phyloP scores from a whole-genome alignment of 2,329 filamentous ascomycete genomes.

The Penicillium sp. region DNA sequence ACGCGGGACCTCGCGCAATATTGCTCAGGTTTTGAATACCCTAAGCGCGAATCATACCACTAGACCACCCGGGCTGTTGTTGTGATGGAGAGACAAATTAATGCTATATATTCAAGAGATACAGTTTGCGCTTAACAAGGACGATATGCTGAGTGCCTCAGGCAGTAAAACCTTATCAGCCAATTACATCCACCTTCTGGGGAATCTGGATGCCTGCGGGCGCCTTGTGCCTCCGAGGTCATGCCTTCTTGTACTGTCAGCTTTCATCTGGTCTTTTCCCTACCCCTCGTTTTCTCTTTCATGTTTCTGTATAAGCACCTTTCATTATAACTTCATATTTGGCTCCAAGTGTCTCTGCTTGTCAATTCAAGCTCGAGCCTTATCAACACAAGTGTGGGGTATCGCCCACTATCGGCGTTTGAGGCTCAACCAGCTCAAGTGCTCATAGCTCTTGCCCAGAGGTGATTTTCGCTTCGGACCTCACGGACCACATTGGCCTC shows the following conservation, averaged over 20 bases:
- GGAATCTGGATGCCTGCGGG: conserved; percentile 31
- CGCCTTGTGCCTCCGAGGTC: conserved; percentile 2
- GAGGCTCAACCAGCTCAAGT: conserved; percentile 7
- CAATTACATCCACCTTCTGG: neutral
- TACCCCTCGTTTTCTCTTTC: conserved; percentile 9
- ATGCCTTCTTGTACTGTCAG: neutral
- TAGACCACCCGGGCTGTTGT: neutral
- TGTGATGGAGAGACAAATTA: neutral
- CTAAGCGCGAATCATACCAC: neutral
- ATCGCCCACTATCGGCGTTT: conserved; percentile 4
- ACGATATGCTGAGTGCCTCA: neutral
- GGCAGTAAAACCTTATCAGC: neutral
- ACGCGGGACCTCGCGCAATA: neutral
- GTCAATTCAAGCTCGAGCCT: neutral
- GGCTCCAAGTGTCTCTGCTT: neutral
- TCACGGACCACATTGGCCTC: neutral
- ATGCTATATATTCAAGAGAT: neutral
- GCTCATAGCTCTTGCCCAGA: neutral
- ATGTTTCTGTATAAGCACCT: neutral
- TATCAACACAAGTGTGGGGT: conserved; percentile 13
- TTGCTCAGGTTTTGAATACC: neutral
- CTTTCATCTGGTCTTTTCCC: conserved; percentile 7
- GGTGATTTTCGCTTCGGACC: neutral
- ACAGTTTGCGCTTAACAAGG: neutral
- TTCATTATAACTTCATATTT: neutral